These are phyloP conservation scores for Chalciporus sphaerocephalus DNA, from an alignment of 768 basidiomycete genomes.

Conservation along the genomic window DNA sequence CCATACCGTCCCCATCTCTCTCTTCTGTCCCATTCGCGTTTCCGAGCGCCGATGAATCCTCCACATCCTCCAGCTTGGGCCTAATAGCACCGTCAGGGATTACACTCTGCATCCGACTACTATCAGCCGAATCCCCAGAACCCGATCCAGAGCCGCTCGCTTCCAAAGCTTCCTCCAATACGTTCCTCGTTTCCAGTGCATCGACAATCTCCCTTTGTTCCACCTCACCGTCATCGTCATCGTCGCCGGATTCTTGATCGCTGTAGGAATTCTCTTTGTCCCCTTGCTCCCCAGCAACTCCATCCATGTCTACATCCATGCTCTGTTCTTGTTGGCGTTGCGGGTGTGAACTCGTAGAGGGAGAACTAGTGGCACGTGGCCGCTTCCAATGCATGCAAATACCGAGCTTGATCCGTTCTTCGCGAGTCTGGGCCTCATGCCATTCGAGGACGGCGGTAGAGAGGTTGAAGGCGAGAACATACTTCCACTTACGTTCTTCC, in stretches of 20 bases:
- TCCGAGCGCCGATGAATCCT: slow-evolving; percentile 46
- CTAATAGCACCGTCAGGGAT: slow-evolving; percentile 30
- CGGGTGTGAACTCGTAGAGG: slow-evolving; percentile 1
- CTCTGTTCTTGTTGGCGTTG: slow-evolving; percentile 33
- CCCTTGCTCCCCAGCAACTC: slow-evolving; percentile 13
- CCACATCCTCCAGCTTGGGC: slow-evolving; percentile 54
- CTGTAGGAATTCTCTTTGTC: slow-evolving; percentile 24
- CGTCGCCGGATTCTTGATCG: slow-evolving; percentile 46
- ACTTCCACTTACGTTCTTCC: slow-evolving; percentile 92
- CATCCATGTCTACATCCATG: slow-evolving; percentile 31
- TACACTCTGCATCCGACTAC: slow-evolving; percentile 31
- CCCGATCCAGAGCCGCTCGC: slow-evolving; percentile 26
- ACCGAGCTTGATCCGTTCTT: slow-evolving; percentile 61
- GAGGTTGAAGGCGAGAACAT: slow-evolving; percentile 76
- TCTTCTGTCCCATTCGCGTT: slow-evolving; percentile 18
- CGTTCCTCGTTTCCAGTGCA: slow-evolving; percentile 48
- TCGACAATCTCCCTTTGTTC: slow-evolving; percentile 55
- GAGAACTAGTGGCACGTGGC: slow-evolving; percentile 32
- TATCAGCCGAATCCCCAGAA: slow-evolving; percentile 33
- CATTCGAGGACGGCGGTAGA: slow-evolving; percentile 82
- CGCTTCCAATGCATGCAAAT: slow-evolving; percentile 65
- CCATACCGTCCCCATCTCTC: slow-evolving; percentile 28
- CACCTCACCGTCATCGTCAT: slow-evolving; percentile 56
- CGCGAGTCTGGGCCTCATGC: slow-evolving; percentile 67
- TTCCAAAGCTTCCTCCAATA: slow-evolving; percentile 58